Evolutionary conservation across 345 rosid species (phyloP).

Genomic region (Populus pruinosa): DNA sequence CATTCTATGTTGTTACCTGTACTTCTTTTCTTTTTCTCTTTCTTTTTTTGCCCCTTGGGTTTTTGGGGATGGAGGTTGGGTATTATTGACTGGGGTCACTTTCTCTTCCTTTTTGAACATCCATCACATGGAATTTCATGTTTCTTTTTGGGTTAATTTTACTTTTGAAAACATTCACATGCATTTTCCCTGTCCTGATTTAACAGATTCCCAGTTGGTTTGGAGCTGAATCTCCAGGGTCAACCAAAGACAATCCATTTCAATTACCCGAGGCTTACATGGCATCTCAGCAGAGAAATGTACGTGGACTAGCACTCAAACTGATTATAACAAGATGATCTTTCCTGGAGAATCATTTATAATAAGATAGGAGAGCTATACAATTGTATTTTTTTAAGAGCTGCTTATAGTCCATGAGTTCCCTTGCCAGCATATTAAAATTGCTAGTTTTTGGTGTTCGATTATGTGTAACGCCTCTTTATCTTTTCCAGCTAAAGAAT

Average conservation of each 20-base stretch:
- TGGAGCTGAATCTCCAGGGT: conserved; percentile 60
- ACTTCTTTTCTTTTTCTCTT: background rate
- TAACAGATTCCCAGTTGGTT: conserved; percentile 92
- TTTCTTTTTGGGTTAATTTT: background rate
- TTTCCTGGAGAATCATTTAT: background rate
- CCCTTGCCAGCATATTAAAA: background rate
- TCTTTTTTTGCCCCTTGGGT: background rate
- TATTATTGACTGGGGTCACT: background rate
- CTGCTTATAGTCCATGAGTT: conserved; percentile 1
- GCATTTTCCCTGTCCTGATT: conserved; percentile 11
- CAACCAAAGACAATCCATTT: conserved; percentile 85
- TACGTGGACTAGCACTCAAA: conserved; percentile 22
- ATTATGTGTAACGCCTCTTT: background rate
- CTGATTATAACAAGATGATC: background rate
- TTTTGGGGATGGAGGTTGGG: background rate
- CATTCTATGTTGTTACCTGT: background rate
- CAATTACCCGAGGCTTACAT: conserved; percentile 68
- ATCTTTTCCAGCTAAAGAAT: conserved; percentile 57
- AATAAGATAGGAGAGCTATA: conserved; percentile 8
- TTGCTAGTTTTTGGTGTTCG: background rate
- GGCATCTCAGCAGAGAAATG: conserved; percentile 80
- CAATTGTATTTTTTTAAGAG: background rate
- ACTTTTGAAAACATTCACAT: background rate
- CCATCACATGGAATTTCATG: background rate
- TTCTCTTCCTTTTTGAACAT: background rate